phyloP scores from a whole-genome alignment of 768 basidiomycete species.

The Collybia sp. region DNA sequence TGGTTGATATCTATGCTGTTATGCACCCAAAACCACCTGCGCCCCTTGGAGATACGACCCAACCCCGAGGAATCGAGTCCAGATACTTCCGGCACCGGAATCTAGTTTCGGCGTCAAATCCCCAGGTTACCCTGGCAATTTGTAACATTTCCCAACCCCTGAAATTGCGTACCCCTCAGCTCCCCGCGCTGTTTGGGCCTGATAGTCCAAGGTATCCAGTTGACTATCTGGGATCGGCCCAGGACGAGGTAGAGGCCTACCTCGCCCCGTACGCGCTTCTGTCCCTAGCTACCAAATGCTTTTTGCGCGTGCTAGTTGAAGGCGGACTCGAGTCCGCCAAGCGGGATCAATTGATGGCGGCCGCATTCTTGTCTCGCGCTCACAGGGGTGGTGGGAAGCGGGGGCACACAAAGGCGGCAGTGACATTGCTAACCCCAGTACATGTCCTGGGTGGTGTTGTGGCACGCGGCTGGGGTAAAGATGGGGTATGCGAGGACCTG shows the following conservation, averaged over 20 bases:
- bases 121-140: constrained; percentile 26
- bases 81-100: constrained; percentile 2
- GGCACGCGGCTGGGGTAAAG: constrained; percentile 16
- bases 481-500: constrained; percentile 3
- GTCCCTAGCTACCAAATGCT: constrained; percentile 25
- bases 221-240: constrained; percentile 20
- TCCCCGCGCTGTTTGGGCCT: not conserved
- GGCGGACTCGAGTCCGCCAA: constrained; percentile 31
- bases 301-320: constrained; percentile 29
- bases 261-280: constrained; percentile 39
- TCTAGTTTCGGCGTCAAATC: constrained; percentile 26
- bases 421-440: constrained; percentile 30
- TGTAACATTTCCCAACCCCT: constrained; percentile 18
- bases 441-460: constrained; percentile 39
- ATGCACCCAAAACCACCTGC: not conserved
- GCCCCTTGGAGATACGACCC: not conserved
- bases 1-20: constrained; percentile 16
- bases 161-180: constrained; percentile 15
- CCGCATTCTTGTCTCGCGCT: constrained; percentile 5
- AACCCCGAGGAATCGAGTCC: not conserved
- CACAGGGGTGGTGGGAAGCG: constrained; percentile 13
- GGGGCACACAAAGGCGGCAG: constrained; percentile 10
- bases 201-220: constrained; percentile 15
- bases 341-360: constrained; percentile 23
- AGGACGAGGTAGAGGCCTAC: constrained; percentile 22